phyloP scores from a whole-genome alignment of 208 protist species.

The Wallacemonas sp. region DNA sequence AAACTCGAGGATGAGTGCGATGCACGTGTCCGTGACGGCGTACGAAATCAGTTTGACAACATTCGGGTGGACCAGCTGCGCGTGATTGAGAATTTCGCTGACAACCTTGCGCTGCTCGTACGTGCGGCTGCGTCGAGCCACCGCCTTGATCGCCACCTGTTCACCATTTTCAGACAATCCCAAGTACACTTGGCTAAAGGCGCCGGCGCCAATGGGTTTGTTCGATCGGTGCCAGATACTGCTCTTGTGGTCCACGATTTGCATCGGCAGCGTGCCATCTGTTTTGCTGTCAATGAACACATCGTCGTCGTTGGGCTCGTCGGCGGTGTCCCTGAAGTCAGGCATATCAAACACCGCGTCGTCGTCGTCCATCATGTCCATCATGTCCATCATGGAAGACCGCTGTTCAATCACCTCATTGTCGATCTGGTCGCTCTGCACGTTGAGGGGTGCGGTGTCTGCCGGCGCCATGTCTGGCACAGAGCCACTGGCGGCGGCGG shows the following conservation, averaged over 20 bases:
- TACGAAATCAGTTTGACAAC: conserved; percentile 80
- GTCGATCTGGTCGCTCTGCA: too few species aligned
- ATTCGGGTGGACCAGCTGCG: conserved; percentile 69
- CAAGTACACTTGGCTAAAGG: conserved; percentile 71
- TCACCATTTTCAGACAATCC: conserved; percentile 67
- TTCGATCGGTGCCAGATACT: conserved; percentile 60
- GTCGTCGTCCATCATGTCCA: background rate
- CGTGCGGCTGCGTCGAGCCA: conserved; percentile 53
- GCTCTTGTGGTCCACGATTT: conserved; percentile 51
- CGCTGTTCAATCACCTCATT: too few species aligned
- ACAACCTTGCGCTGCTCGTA: conserved; percentile 63
- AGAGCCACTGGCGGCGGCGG: background rate
- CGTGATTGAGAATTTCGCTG: conserved; percentile 57
- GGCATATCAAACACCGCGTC: conserved; percentile 1
- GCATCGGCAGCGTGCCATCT: conserved; percentile 38
- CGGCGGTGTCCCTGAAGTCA: background rate
- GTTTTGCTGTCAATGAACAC: background rate
- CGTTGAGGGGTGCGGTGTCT: too few species aligned
- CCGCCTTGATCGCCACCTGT: conserved; percentile 84
- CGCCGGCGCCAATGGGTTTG: conserved; percentile 58
- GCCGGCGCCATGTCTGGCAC: too few species aligned
- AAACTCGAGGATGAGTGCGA: conserved; percentile 88
- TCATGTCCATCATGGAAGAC: too few species aligned
- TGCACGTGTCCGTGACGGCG: conserved; percentile 48
- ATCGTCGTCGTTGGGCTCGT: conserved; percentile 1